phyloP scores from a whole-genome alignment of 768 basidiomycete species.

The Naganishia kalamii region DNA sequence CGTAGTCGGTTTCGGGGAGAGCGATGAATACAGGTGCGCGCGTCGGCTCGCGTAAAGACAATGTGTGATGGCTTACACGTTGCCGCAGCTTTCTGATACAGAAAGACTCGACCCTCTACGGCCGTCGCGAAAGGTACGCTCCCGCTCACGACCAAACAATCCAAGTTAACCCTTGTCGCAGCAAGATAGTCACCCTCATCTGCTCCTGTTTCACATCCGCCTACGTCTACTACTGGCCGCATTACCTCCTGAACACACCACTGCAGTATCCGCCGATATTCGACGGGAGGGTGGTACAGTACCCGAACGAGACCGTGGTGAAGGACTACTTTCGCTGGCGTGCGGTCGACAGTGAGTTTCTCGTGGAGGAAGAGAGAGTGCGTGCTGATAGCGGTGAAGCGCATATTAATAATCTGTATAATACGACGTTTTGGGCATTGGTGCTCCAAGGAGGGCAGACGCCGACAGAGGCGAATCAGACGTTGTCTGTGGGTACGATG shows the following conservation, averaged over 20 bases:
- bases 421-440: constrained; percentile 91
- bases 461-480: constrained; percentile 71
- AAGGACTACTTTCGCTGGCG: constrained; percentile 94
- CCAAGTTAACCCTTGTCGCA: constrained; percentile 36
- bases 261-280: constrained; percentile 83
- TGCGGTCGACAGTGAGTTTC: constrained; percentile 79
- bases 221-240: constrained; percentile 79
- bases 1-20: constrained; percentile 85
- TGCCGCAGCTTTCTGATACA: constrained; percentile 72
- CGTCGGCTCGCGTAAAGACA: background rate
- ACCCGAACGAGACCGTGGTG: constrained; percentile 65
- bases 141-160: background rate
- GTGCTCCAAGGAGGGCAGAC: constrained; percentile 74
- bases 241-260: constrained; percentile 62
- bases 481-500: constrained; percentile 57
- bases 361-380: background rate
- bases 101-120: constrained; percentile 68
- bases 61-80: background rate
- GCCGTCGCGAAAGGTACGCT: constrained; percentile 58
- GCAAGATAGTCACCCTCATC: constrained; percentile 78
- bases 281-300: constrained; percentile 78
- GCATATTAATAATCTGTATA: constrained; percentile 96
- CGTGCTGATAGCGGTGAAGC: constrained; percentile 52
- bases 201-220: constrained; percentile 84
- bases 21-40: constrained; percentile 86